Conservation (phyloP, 2,329 filamentous ascomycete species). For the Trichoderma sp. region DNA sequence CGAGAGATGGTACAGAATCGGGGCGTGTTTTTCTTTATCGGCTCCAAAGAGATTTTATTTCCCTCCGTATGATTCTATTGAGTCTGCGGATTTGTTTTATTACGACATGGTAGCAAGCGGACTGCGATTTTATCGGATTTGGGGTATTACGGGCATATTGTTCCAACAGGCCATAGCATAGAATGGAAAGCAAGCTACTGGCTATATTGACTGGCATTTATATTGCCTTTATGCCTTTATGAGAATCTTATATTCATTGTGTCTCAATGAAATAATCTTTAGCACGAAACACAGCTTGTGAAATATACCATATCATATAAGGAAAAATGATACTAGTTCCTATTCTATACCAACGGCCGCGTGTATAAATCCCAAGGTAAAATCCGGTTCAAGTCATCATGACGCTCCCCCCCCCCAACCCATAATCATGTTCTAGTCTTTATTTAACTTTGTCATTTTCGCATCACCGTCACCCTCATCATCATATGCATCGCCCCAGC, state of each 20-base stretch:
- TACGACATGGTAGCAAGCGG: constrained; percentile 3
- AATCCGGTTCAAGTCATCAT: background rate
- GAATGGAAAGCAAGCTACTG: constrained; percentile 9
- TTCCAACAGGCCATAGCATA: constrained; percentile 3
- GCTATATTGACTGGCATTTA: background rate
- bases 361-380: background rate
- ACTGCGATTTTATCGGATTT: constrained; percentile 1
- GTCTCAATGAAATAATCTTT: background rate
- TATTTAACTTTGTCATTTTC: constrained; percentile 17
- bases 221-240: background rate
- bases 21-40: background rate
- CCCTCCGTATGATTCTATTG: background rate
- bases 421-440: constrained; percentile 6
- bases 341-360: background rate
- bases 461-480: constrained; percentile 1
- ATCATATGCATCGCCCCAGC: constrained; percentile 37
- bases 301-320: background rate
- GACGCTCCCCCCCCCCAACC: background rate
- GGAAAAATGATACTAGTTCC: background rate
- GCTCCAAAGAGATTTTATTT: background rate
- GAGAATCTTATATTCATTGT: background rate
- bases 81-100: background rate
- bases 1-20: background rate
- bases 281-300: background rate
- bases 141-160: background rate